Evolutionary conservation across 805 yeast species (phyloP), one percentile per base, ranked within the genome.

Genomic region (Candida orba): DNA sequence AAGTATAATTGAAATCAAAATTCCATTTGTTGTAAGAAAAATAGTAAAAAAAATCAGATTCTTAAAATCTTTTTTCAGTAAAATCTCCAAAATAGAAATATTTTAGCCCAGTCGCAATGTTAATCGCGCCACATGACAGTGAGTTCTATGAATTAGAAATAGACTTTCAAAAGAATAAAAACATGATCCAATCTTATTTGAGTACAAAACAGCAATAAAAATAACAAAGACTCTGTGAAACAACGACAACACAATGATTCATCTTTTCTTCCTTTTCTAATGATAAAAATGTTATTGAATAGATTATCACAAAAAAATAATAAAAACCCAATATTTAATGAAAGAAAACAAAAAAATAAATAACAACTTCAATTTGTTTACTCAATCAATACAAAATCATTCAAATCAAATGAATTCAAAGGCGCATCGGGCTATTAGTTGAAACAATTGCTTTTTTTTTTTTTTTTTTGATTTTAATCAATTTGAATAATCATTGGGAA

Each of bases 351-450:
- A n/a, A 33, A 37, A 36, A 14, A 18, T 17, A 14, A 29, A 34
- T 2, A 37, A 27, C 10, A 6, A 23, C 13, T 24, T 17, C 6
- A 22, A 23, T 29, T 30, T 25, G 23, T 42, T 35, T 43, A 48
- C 34, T 53, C 53, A 47, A 58, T 53, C 41, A 49, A 49, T 37
- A 58, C 58, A 52, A 58, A 58, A 40, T 58, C 62, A 57, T 55
- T 53, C 51, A 58, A 55, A 43, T 58, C 60, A 52, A 58, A 58
- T 40, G 56, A 42, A 50, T 50, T 53, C 48, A 60, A 56, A 51
- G 60, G 62, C 62, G 62, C 62, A 53, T 58, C 62, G 56, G 62
- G 62, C 62, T 48, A 20, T 27, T 48, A 41, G 53, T 53, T 48
- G 45, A 48, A 14, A 32, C 18, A 7, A 31, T 31, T 31, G 34